Percentiles rank a stretch among this genome's conserved stretches.
phyloP scores from a whole-genome alignment of 768 basidiomycete genomes.

The Hypsizygus marmoreus region DNA sequence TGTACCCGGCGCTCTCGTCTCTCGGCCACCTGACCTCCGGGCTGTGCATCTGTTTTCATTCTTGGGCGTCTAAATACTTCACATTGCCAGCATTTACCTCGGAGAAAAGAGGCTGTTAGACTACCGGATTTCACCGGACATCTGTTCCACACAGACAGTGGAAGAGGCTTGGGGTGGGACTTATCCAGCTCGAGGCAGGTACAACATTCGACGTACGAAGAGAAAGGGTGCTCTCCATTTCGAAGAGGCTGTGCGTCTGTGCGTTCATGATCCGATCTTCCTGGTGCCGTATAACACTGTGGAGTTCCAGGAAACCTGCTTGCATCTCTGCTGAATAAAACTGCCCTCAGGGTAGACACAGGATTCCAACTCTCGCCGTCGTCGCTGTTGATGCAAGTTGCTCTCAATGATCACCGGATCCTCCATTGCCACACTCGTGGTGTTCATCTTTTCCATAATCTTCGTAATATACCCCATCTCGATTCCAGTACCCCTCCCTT shows the following conservation, averaged over 20 bases:
- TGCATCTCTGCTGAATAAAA: too few relatives aligned
- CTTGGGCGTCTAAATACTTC: neutral
- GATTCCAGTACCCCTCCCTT: conserved; percentile 37
- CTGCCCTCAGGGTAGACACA: too few relatives aligned
- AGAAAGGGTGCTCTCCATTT: too few relatives aligned
- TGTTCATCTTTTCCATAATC: conserved; percentile 55
- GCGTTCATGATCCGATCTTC: neutral
- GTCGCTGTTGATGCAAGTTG: neutral
- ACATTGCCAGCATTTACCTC: too few relatives aligned
- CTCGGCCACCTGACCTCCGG: too few relatives aligned
- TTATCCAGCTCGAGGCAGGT: too few relatives aligned
- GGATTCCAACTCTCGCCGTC: neutral
- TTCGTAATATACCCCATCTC: conserved; percentile 51
- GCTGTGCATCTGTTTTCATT: too few relatives aligned
- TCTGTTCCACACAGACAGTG: too few relatives aligned
- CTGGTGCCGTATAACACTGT: neutral
- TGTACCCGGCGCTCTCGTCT: too few relatives aligned
- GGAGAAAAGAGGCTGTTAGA: conserved; percentile 4
- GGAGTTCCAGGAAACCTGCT: too few relatives aligned
- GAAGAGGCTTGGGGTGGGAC: too few relatives aligned
- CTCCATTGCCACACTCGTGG: conserved; percentile 49
- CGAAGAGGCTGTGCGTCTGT: conserved; percentile 1
- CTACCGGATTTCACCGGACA: neutral
- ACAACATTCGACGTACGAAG: too few relatives aligned
- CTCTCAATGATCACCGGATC: conserved; percentile 43